Conservation (phyloP, 2,329 filamentous ascomycete genomes). For the Trichoderma asperellum region DNA sequence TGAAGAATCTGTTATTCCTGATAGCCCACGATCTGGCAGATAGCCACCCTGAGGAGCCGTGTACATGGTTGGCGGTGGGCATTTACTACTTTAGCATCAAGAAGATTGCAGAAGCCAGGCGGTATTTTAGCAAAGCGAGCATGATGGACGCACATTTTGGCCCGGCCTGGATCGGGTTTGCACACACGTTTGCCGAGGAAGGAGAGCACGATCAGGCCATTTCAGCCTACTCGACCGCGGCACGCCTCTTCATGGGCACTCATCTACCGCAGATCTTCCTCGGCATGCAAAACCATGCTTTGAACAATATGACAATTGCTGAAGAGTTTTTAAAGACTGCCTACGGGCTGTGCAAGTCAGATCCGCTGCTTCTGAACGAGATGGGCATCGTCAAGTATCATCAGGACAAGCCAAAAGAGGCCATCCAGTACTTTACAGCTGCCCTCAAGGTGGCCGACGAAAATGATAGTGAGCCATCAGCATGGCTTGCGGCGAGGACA, state of each 20-base stretch:
- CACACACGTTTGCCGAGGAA: constrained; percentile 96
- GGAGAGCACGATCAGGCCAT: constrained; percentile 98
- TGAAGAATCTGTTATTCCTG: constrained; percentile 88
- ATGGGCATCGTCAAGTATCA: constrained; percentile 96
- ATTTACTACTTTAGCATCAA: constrained; percentile 91
- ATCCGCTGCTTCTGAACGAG: constrained; percentile 91
- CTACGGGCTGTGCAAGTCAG: constrained; percentile 78
- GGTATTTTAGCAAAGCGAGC: constrained; percentile 96
- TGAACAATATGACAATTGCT: constrained; percentile 92
- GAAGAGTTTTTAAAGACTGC: constrained; percentile 94
- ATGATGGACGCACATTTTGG: constrained; percentile 98
- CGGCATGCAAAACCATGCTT: constrained; percentile 96
- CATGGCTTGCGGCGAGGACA: constrained; percentile 81
- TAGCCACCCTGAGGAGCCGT: constrained; percentile 86
- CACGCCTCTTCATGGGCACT: constrained; percentile 92
- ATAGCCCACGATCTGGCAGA: constrained; percentile 92
- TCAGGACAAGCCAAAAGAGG: constrained; percentile 75
- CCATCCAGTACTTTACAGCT: constrained; percentile 75
- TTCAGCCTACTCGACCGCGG: constrained; percentile 94
- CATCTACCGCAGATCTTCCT: constrained; percentile 94
- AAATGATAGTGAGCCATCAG: constrained; percentile 78
- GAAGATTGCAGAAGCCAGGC: constrained; percentile 88
- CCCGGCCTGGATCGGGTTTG: constrained; percentile 97
- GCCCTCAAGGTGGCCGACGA: constrained; percentile 78
- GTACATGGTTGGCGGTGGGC: constrained; percentile 91